Evolutionary conservation across 768 basidiomycete species (phyloP).

Genomic region (Calocybe indica): DNA sequence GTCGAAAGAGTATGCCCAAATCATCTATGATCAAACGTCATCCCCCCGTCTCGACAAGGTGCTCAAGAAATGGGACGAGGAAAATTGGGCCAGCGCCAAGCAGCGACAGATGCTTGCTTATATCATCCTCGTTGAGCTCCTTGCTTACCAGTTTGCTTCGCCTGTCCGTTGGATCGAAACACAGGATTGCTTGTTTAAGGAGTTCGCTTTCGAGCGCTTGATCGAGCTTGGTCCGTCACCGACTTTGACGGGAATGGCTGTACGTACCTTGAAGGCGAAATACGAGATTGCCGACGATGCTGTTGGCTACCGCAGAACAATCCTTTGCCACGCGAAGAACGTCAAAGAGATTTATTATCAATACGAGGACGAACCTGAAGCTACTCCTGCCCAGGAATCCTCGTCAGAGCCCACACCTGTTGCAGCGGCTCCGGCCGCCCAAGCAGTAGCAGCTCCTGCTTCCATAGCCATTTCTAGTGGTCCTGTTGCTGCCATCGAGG

Average conservation of each 20-base stretch:
- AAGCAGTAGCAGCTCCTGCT: slow-evolving; percentile 33
- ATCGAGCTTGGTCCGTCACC: slow-evolving; percentile 97
- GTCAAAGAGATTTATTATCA: slow-evolving; percentile 97
- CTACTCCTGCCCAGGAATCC: slow-evolving; percentile 30
- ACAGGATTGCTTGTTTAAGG: slow-evolving; percentile 86
- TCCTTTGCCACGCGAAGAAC: slow-evolving; percentile 94
- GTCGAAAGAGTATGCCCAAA: slow-evolving; percentile 82
- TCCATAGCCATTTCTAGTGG: slow-evolving; percentile 46
- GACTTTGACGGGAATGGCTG: slow-evolving; percentile 92
- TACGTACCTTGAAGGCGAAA: slow-evolving; percentile 85
- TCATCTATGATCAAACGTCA: slow-evolving; percentile 94
- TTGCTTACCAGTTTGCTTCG: slow-evolving; percentile 98
- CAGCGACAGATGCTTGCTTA: slow-evolving; percentile 94
- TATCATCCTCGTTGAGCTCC: slow-evolving; percentile 90
- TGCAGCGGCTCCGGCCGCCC: slow-evolving; percentile 29
- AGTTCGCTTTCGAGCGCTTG: slow-evolving; percentile 86
- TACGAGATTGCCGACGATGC: slow-evolving; percentile 91
- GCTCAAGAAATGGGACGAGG: slow-evolving; percentile 90
- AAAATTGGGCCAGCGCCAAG: slow-evolving; percentile 73
- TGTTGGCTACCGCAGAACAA: slow-evolving; percentile 65
- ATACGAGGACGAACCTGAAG: slow-evolving; percentile 80
- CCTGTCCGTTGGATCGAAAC: slow-evolving; percentile 99
- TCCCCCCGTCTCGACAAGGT: slow-evolving; percentile 95
- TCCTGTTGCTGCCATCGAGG: slow-evolving; percentile 73
- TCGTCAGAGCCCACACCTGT: slow-evolving; percentile 25